Percentiles rank a stretch among this genome's conserved stretches.
These are phyloP conservation scores for Penicillium macrosclerotiorum DNA, from an alignment of 495 filamentous ascomycete species.

Conservation along the genomic window DNA sequence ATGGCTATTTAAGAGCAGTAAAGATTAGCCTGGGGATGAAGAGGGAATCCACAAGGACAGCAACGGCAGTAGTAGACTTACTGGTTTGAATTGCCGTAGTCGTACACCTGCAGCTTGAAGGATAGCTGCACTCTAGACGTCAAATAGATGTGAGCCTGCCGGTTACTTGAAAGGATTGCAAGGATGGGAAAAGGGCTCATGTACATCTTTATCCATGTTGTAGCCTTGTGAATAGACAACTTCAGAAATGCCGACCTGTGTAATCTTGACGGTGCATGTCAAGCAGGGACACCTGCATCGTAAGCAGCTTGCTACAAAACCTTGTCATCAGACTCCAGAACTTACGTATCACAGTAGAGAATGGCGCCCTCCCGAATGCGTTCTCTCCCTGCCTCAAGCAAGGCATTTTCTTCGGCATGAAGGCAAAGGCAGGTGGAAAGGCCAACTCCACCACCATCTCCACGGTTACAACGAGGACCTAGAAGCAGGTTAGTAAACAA, in stretches of 20 bases:
- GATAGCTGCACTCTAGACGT: slow-evolving; percentile 66
- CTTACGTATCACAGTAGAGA: slow-evolving; percentile 87
- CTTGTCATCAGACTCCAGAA: slow-evolving; percentile 2
- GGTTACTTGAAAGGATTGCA: no score
- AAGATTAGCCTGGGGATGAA: slow-evolving; percentile 9
- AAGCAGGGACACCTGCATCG: slow-evolving; percentile 75
- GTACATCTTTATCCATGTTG: slow-evolving; percentile 76
- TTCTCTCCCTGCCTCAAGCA: slow-evolving; percentile 91
- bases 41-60: no score
- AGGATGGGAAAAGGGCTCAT: slow-evolving; percentile 2
- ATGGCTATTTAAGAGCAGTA: slow-evolving; percentile 37
- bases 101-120: slow-evolving; percentile 72
- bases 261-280: slow-evolving; percentile 98
- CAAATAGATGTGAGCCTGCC: slow-evolving; percentile 6
- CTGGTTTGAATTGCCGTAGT: slow-evolving; percentile 78
- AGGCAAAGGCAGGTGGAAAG: slow-evolving; percentile 88
- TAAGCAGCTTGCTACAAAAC: background rate
- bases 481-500: background rate
- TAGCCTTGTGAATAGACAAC: slow-evolving; percentile 93
- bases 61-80: slow-evolving; percentile 37
- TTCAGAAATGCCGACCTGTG: slow-evolving; percentile 90
- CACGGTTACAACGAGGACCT: slow-evolving; percentile 78
- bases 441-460: slow-evolving; percentile 63
- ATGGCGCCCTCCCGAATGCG: slow-evolving; percentile 74
- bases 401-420: slow-evolving; percentile 95